Base-by-base conservation (phyloP, 768 basidiomycete species). In the Leucocoprinus leucothites region DNA sequence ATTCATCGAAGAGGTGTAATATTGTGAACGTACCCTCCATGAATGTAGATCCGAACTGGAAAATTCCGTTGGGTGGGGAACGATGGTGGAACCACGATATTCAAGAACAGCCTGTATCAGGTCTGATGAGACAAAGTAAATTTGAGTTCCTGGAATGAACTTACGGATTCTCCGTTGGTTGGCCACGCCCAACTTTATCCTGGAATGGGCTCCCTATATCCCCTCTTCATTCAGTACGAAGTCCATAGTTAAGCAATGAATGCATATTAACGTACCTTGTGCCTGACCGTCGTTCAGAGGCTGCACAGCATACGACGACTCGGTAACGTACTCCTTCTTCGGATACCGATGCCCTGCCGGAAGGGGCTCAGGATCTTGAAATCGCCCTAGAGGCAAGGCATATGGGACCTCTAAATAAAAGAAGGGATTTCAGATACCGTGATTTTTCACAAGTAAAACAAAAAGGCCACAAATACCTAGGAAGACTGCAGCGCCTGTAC, bases 1-100 rank as follows among this genome's bases (percentile, higher is more conserved):
- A 13, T 11, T 19, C 18, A 9, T 14, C 45, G 4, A 36, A 45
- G 9, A 14, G 46, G 7, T 22, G n/a, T 22, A 35, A 14, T 25
- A 18, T 22, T 18, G 34, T 25, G 1, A 9, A 34, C 72, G 16
- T 64, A 86, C 86, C 87, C 87, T 66, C 88, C 89, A 54, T 91
- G 89, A 26, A 91, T 84, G 68, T 88, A 91, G 2, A 90, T 77
- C 56, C 79, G 85, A 51, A 90, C 87, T 1, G 87, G 84, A 57
- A 85, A 81, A 13, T 66, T 64, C 22, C 65, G 71, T 51, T 70
- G 69, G 13, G 64, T 63, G 45, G 75, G 73, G 68, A 71, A 74
- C 3, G 79, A 78, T 5, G 83, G 84, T 18, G 85, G 89, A 24
- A 73, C 67, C 31, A 81, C 78, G 44, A 89, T 81, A 64, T 89